These are phyloP conservation scores for Reutealis trisperma DNA, from an alignment of 345 rosid genomes.

Conservation along the genomic window DNA sequence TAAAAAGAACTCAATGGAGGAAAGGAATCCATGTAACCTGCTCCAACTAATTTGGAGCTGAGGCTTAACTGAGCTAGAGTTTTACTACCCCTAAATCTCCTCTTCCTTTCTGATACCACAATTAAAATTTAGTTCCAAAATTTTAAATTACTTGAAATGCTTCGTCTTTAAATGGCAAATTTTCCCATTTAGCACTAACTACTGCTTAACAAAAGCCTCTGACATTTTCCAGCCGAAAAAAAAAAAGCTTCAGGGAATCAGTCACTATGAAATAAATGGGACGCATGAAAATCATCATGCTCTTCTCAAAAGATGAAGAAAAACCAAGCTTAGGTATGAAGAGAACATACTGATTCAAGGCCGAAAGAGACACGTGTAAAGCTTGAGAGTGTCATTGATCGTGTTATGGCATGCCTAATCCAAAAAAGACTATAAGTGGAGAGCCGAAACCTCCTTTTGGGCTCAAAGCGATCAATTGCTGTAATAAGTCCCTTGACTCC, in stretches of 20 bases:
- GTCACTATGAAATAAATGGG: background rate
- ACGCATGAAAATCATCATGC: conserved; percentile 1
- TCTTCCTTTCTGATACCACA: background rate
- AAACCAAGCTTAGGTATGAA: conserved; percentile 13
- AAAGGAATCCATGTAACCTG: background rate
- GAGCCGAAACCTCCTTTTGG: conserved; percentile 66
- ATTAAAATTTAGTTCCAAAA: background rate
- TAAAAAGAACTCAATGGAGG: background rate
- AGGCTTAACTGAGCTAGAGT: background rate
- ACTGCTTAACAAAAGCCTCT: background rate
- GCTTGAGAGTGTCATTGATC: conserved; percentile 88
- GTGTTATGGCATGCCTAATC: conserved; percentile 89
- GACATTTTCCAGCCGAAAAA: background rate
- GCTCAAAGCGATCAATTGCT: conserved; percentile 94
- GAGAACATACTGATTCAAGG: conserved; percentile 73
- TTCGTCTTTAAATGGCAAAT: background rate
- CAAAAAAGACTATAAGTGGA: conserved; percentile 90
- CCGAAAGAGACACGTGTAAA: conserved; percentile 85
- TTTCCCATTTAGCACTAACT: background rate
- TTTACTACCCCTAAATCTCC: background rate
- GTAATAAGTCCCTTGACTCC: conserved; percentile 88
- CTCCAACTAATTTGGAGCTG: no score
- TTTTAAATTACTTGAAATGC: background rate
- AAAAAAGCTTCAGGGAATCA: no score
- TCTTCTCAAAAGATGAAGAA: background rate